A percentile compares a stretch with the other conserved stretches of the same genome.
Evolutionary conservation across 352 stramenopile genomes (phyloP).

Genomic region (Phytophthora pinifolia): DNA sequence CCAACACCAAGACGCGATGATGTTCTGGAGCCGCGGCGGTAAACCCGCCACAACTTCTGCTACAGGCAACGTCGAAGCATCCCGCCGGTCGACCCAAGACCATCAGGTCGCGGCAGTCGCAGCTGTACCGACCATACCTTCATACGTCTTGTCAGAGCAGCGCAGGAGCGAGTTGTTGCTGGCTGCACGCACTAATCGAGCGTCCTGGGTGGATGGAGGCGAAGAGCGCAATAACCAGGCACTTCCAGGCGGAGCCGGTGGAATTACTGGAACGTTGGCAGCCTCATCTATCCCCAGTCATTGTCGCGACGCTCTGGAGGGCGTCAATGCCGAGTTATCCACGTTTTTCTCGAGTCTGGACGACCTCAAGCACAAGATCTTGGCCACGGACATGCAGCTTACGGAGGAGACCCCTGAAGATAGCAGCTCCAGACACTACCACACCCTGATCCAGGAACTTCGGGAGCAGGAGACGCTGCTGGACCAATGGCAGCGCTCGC

Average conservation of each 20-base stretch:
- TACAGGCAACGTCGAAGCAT: not conserved
- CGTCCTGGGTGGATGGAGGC: slow-evolving; percentile 71
- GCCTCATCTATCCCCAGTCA: slow-evolving; percentile 19
- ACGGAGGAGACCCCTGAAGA: slow-evolving; percentile 15
- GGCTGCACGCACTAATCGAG: slow-evolving; percentile 63
- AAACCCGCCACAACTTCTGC: slow-evolving; percentile 12
- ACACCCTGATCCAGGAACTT: slow-evolving; percentile 54
- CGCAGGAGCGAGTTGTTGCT: slow-evolving; percentile 71
- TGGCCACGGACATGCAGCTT: slow-evolving; percentile 33
- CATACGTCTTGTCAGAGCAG: slow-evolving; percentile 68
- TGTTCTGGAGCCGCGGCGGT: slow-evolving; percentile 45
- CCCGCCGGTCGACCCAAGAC: slow-evolving; percentile 10
- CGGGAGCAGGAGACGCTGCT: slow-evolving; percentile 36
- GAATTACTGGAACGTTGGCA: not conserved
- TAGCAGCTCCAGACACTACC: slow-evolving; percentile 10
- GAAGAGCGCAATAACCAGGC: slow-evolving; percentile 16
- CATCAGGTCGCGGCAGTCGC: not conserved
- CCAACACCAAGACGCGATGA: slow-evolving; percentile 20
- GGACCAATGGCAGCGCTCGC: slow-evolving; percentile 43
- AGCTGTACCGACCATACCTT: slow-evolving; percentile 24
- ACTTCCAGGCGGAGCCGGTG: slow-evolving; percentile 1
- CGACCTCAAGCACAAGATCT: slow-evolving; percentile 45
- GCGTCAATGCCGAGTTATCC: slow-evolving; percentile 39
- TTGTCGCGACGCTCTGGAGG: slow-evolving; percentile 49
- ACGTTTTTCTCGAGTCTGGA: slow-evolving; percentile 37